These are phyloP conservation scores for Nannochloropsis gaditana DNA, from an alignment of 108 stramenopile genomes.

Conservation along the genomic window DNA sequence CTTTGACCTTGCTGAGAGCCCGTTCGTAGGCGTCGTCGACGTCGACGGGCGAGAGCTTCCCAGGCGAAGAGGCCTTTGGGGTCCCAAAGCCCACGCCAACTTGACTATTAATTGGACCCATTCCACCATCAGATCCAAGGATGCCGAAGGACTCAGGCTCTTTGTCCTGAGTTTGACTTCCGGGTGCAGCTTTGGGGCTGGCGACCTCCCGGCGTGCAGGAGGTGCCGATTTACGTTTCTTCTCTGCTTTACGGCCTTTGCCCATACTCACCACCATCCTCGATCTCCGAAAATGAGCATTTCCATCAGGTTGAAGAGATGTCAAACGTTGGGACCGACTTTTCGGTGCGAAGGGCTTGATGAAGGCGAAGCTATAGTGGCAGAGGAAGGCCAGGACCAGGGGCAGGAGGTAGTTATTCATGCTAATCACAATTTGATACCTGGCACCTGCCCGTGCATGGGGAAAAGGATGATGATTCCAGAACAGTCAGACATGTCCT, in stretches of 20 bases:
- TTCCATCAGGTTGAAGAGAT: neutral
- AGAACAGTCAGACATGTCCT: neutral
- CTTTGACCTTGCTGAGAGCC: neutral
- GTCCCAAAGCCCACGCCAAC: neutral
- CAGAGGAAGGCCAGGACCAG: neutral
- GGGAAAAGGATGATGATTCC: neutral
- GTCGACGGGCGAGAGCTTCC: neutral
- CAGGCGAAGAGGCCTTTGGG: neutral
- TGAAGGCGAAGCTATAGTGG: neutral
- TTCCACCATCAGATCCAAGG: neutral
- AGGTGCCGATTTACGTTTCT: neutral
- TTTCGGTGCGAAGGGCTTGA: neutral
- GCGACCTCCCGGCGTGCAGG: neutral
- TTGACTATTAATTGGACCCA: neutral
- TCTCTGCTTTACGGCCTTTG: neutral
- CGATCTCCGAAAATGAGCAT: neutral
- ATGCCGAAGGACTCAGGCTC: neutral
- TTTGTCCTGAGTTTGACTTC: neutral
- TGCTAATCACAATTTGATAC: neutral
- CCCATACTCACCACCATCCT: neutral
- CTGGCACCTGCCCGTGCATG: neutral
- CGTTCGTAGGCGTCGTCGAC: neutral
- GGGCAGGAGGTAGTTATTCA: conserved; percentile 7
- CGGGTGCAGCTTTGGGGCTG: neutral
- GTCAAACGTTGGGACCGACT: neutral